These are phyloP conservation scores for Penicillium sclerotiorum DNA, from an alignment of 2,329 filamentous ascomycete genomes.

Conservation along the genomic window DNA sequence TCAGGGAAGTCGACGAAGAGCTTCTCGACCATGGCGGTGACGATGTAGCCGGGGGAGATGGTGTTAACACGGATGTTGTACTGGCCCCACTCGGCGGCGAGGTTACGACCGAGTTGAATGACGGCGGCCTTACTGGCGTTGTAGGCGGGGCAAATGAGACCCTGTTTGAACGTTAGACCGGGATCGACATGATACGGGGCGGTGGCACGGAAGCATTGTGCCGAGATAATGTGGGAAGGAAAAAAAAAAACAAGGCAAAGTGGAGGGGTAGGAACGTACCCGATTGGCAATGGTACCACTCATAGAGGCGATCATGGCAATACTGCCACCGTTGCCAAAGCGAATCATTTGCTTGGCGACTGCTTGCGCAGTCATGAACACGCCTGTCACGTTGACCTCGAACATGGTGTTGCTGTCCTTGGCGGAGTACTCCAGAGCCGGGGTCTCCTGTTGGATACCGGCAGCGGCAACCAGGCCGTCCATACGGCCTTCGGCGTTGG, in stretches of 20 bases:
- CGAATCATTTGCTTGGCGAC: conserved; percentile 66
- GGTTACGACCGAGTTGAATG: conserved; percentile 50
- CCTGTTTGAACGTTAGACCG: no score
- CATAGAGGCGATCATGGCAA: conserved; percentile 66
- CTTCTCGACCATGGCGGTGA: conserved; percentile 50
- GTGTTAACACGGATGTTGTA: conserved; percentile 55
- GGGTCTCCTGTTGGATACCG: conserved; percentile 75
- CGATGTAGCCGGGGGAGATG: conserved; percentile 51
- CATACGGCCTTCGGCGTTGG: conserved; percentile 68
- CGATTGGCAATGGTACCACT: conserved; percentile 62
- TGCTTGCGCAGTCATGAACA: conserved; percentile 66
- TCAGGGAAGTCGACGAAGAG: conserved; percentile 66
- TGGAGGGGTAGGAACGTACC: conserved; percentile 30
- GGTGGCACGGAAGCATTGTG: not conserved
- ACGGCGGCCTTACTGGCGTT: conserved; percentile 54
- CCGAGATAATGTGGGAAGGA: not conserved
- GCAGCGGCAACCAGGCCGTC: conserved; percentile 78
- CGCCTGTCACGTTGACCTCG: conserved; percentile 63
- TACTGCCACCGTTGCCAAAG: conserved; percentile 62
- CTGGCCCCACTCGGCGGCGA: conserved; percentile 52
- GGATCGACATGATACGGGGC: no score
- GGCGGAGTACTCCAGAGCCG: conserved; percentile 75
- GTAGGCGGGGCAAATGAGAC: conserved; percentile 52
- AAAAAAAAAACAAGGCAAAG: conserved; percentile 2
- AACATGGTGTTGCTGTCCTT: conserved; percentile 66